Evolutionary conservation across 306 rosid genomes (phyloP), one percentile per base, ranked within the genome.

Genomic region (Purshia tridentata): DNA sequence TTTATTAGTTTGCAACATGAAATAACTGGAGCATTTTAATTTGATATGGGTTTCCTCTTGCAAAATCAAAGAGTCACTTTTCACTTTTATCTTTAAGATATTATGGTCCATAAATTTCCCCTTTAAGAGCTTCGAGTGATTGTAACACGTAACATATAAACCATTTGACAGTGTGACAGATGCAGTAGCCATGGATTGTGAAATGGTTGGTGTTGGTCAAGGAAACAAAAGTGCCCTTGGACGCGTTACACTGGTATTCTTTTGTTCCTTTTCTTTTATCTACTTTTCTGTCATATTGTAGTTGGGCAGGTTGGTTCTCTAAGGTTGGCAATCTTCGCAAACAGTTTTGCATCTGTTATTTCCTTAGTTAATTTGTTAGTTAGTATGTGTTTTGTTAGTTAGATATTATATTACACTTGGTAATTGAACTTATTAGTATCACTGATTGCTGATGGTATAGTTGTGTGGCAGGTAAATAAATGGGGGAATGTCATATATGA

Each of bases 201-300:
- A 94, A 87, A 94, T 94, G 99, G 99, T 94, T 5, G 99, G 99
- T 4, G 93, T 94, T 40, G 84, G 91, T 74, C 87, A 88, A 79
- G 97, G 97, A 76, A 94, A 85, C 86, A 91, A 80, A 84, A 91
- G 99, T 66, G 97, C 99, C 49, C 95, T 91, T 67, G 99, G 96
- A 78, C 86, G 96, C 81, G 91, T 87, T 67, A 86, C 99, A 0
- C 85, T 91, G 95, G 96, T 94, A 91, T 64, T 73, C 53, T 55
- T 68, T 64, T 62, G 72, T 85, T 81, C 67, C 40, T 75, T 67
- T 72, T 73, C 60, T 8, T 53, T 58, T 35, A 14, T 58, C 47
- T 59, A 41, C 60, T 57, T 16, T 18, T 81, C 47, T 9, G 29
- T 45, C 23, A 76, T 23, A 39, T 29, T 41, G 49, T 71, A 41